Evolutionary conservation across 202 grass and related monocot species (phyloP), one percentile per base, ranked within the genome.

Genomic region (Carex arenaria): DNA sequence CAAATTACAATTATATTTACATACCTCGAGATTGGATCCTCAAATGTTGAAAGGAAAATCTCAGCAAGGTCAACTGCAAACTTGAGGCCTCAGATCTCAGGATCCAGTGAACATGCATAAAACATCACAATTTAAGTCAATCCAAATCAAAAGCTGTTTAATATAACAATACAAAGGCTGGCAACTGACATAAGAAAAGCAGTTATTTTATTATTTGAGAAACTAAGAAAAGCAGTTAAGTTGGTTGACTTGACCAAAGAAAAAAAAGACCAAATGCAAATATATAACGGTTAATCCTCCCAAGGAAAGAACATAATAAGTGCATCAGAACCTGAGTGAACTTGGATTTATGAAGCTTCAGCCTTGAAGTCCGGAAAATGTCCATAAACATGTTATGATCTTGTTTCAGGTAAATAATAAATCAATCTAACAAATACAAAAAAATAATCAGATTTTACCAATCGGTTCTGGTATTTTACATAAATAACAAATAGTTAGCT

Each of bases 61-160:
- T n/a, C n/a, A n/a, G n/a, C n/a, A n/a, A n/a, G n/a, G 82, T 89
- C 82, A 84, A 92, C 0, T 61, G 95, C 88, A 87, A 98, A 98
- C 3, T 67, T 74, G 20, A 82, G 36, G 42, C 91, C 95, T 5
- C 88, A 93, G 17, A 80, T 86, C 32, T 92, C 83, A 86, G 95
- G 95, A 95, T 92, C 81, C 85, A 98, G 67, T 75, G 95, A 98
- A 73, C 95, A 95, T 47, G 93, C 91, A 95, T 98, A 98, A 85
- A 98, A 98, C 89, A 98, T 93, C 78, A 98, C 83, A 89, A 98
- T 95, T 93, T 98, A 91, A n/a, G 81, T 53, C 15, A 30, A 59
- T 78, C 52, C 73, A 78, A 36, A 78, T 57, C 1, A n/a, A 59
- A 72, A 72, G 15, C 73, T 38, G 7, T 38, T 78, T 72, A 28